A percentile compares a stretch with the other conserved stretches of the same genome.
Conservation (phyloP, 805 yeast genomes). For the Barnettozyma sucrosica region DNA sequence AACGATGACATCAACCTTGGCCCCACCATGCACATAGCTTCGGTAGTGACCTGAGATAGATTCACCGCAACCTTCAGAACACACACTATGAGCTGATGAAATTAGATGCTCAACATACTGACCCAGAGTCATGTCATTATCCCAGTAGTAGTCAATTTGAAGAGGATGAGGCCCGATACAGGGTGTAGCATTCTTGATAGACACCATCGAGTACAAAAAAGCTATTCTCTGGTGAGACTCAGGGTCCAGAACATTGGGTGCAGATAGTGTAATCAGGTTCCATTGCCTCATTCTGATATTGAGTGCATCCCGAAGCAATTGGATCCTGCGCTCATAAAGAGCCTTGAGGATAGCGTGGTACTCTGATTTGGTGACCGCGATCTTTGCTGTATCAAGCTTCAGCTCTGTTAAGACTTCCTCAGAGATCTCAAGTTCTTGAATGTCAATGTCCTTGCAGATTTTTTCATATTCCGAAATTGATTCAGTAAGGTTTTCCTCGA, state of each 20-base stretch:
- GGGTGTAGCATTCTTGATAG: slow-evolving; percentile 80
- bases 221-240: slow-evolving; percentile 73
- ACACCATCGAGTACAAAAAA: slow-evolving; percentile 75
- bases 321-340: slow-evolving; percentile 28
- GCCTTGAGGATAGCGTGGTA: slow-evolving; percentile 27
- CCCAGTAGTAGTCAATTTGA: slow-evolving; percentile 83
- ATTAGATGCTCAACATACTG: slow-evolving; percentile 79
- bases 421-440: slow-evolving; percentile 10
- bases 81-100: slow-evolving; percentile 54
- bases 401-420: slow-evolving; percentile 21
- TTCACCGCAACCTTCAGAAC: slow-evolving; percentile 81
- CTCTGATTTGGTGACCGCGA: slow-evolving; percentile 24
- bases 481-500: slow-evolving; percentile 37
- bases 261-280: slow-evolving; percentile 52
- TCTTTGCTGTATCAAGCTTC: slow-evolving; percentile 19
- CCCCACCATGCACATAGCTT: slow-evolving; percentile 84
- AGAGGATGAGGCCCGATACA: slow-evolving; percentile 88
- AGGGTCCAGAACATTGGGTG: slow-evolving; percentile 59
- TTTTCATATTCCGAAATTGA: slow-evolving; percentile 23
- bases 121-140: slow-evolving; percentile 85
- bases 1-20: slow-evolving; percentile 70
- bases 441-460: slow-evolving; percentile 10
- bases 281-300: slow-evolving; percentile 47
- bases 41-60: slow-evolving; percentile 67
- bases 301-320: slow-evolving; percentile 27